These are phyloP conservation scores for Cyclaneusma minus DNA, from an alignment of 2,329 filamentous ascomycete genomes.

Conservation along the genomic window DNA sequence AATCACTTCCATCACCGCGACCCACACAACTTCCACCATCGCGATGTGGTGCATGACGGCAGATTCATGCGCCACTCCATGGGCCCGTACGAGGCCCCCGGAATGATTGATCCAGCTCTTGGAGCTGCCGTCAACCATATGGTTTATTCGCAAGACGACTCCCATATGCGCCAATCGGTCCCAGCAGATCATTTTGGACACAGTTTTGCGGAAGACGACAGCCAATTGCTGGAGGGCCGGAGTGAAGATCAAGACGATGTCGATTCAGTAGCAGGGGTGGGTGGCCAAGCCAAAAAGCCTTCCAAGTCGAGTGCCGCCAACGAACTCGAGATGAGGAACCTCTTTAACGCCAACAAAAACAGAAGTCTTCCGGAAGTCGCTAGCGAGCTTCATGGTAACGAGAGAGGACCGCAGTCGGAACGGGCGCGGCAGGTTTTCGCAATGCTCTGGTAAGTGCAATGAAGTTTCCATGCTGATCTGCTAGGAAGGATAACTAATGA, in stretches of 20 bases:
- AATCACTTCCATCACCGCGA: too few species aligned
- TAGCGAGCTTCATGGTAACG: constrained; percentile 60
- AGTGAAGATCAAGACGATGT: constrained; percentile 40
- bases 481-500: constrained; percentile 1
- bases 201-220: constrained; percentile 41
- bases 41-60: too few species aligned
- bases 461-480: constrained; percentile 3
- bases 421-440: constrained; percentile 75
- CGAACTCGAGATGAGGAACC: constrained; percentile 63
- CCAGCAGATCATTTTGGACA: constrained; percentile 35
- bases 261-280: constrained; percentile 31
- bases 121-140: constrained; percentile 30
- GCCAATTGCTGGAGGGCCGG: constrained; percentile 40
- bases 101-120: constrained; percentile 35
- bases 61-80: too few species aligned
- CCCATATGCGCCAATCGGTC: constrained; percentile 32
- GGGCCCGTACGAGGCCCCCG: too few species aligned
- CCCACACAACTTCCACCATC: too few species aligned
- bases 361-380: constrained; percentile 58
- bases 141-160: constrained; percentile 25
- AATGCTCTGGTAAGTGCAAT: constrained; percentile 62
- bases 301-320: constrained; percentile 62
- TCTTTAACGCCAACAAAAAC: constrained; percentile 54
- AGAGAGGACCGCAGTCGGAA: constrained; percentile 67
- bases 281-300: constrained; percentile 35